Conservation (phyloP, 139 green algal genomes). For the Tetratostichococcus sp. region DNA sequence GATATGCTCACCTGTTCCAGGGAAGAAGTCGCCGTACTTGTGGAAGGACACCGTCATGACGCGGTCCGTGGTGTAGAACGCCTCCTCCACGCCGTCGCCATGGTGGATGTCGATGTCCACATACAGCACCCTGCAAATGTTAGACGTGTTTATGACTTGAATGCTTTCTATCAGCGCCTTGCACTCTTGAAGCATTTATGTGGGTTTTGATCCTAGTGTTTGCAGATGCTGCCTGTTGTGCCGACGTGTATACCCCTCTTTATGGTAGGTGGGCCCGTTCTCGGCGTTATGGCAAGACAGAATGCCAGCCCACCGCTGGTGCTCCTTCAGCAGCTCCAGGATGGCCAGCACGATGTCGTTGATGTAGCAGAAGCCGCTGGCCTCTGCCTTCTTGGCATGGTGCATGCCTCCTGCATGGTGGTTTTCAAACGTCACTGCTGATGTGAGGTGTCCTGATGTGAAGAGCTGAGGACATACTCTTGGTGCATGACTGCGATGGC, state of each 20-base stretch:
- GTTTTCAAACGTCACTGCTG: no score
- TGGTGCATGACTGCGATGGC: no score
- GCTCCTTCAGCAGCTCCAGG: slow-evolving; percentile 91
- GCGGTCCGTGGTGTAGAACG: slow-evolving; percentile 96
- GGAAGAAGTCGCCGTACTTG: slow-evolving; percentile 99
- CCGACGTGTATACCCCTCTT: no score
- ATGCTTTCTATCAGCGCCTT: no score
- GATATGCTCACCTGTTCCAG: slow-evolving; percentile 76
- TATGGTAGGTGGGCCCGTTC: no score
- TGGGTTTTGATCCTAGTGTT: no score
- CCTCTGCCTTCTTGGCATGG: slow-evolving; percentile 90
- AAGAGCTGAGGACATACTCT: no score
- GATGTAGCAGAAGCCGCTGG: slow-evolving; percentile 93
- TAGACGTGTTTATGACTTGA: no score
- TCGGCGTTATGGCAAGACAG: no score
- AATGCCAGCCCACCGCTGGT: slow-evolving; percentile 35
- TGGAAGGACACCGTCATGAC: slow-evolving; percentile 81
- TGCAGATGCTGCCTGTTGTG: no score
- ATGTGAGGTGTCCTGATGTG: no score
- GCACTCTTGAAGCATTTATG: no score
- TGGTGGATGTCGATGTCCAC: slow-evolving; percentile 98
- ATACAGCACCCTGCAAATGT: slow-evolving; percentile 68
- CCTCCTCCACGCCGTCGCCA: slow-evolving; percentile 97
- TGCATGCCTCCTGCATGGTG: slow-evolving; percentile 80
- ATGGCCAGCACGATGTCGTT: slow-evolving; percentile 99